Conservation (phyloP, 2,329 filamentous ascomycete genomes). For the Fusarium circinatum region DNA sequence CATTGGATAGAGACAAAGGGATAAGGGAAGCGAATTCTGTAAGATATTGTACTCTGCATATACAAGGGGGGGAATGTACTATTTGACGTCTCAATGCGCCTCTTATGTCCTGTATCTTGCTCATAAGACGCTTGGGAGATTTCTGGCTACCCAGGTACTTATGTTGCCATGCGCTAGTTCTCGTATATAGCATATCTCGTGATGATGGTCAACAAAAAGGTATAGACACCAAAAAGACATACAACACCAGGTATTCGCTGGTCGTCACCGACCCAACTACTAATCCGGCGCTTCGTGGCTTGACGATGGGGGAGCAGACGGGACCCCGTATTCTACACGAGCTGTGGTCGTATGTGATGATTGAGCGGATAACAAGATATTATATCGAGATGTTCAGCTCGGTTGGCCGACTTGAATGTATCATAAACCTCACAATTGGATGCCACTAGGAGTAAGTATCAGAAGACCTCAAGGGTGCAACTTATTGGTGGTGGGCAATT, state of each 20-base stretch:
- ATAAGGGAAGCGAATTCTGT: conserved; percentile 37
- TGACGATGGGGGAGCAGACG: conserved; percentile 38
- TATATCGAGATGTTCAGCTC: background rate
- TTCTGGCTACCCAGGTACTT: background rate
- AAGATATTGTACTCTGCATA: conserved; percentile 49
- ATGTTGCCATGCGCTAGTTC: background rate
- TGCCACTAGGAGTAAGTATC: too few species aligned
- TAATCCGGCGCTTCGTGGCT: conserved; percentile 39
- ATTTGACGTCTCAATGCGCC: conserved; percentile 34
- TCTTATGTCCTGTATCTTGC: background rate
- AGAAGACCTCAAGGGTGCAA: background rate
- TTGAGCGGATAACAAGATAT: background rate
- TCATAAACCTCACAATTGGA: background rate
- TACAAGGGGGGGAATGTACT: conserved; percentile 45
- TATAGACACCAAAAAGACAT: conserved; percentile 21
- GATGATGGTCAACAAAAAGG: background rate
- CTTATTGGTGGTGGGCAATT: background rate
- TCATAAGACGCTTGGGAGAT: background rate
- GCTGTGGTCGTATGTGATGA: conserved; percentile 37
- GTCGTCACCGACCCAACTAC: conserved; percentile 40
- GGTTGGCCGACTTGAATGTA: background rate
- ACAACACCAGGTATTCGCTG: conserved; percentile 40
- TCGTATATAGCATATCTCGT: background rate
- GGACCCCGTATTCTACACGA: conserved; percentile 38
- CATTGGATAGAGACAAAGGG: conserved; percentile 24